Evolutionary conservation across 2,329 filamentous ascomycete species (phyloP).

Genomic region (Fusarium brevicatenulatum): DNA sequence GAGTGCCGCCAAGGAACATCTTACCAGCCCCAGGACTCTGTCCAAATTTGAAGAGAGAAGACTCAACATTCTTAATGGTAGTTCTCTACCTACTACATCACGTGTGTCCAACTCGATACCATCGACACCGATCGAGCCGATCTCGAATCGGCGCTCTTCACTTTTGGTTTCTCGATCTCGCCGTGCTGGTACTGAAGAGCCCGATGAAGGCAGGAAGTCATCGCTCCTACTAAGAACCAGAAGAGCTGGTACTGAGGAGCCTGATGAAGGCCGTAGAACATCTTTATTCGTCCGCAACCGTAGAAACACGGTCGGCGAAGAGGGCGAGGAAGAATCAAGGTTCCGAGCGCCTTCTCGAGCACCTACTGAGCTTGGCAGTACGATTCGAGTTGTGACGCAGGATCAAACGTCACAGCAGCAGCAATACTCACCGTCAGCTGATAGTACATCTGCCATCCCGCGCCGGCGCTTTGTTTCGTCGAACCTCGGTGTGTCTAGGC

Average conservation of each 20-base stretch:
- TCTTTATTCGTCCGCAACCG: constrained; percentile 58
- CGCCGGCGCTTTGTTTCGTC: constrained; percentile 64
- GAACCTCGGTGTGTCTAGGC: constrained; percentile 57
- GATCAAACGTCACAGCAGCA: constrained; percentile 38
- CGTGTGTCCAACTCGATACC: constrained; percentile 54
- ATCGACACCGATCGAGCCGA: constrained; percentile 53
- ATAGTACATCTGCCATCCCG: constrained; percentile 53
- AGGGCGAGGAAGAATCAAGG: constrained; percentile 59
- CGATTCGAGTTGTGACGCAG: constrained; percentile 46
- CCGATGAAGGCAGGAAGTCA: constrained; percentile 57
- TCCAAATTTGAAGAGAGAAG: constrained; percentile 66
- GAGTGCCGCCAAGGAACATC: constrained; percentile 47
- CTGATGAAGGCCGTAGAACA: constrained; percentile 57
- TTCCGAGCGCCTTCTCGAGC: constrained; percentile 69
- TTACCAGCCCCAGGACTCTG: constrained; percentile 58
- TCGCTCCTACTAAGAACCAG: constrained; percentile 58
- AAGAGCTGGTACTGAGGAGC: constrained; percentile 60
- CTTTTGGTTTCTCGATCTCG: constrained; percentile 56
- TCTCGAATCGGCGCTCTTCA: constrained; percentile 60
- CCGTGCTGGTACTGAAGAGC: constrained; percentile 59
- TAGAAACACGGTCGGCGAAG: constrained; percentile 58
- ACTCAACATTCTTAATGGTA: constrained; percentile 57
- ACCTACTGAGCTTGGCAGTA: constrained; percentile 63
- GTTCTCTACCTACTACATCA: constrained; percentile 59
- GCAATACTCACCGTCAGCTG: constrained; percentile 35